A percentile compares a stretch with the other conserved stretches of the same genome.
phyloP scores from a whole-genome alignment of 2,329 filamentous ascomycete genomes.

The Hysterium pulicare region DNA sequence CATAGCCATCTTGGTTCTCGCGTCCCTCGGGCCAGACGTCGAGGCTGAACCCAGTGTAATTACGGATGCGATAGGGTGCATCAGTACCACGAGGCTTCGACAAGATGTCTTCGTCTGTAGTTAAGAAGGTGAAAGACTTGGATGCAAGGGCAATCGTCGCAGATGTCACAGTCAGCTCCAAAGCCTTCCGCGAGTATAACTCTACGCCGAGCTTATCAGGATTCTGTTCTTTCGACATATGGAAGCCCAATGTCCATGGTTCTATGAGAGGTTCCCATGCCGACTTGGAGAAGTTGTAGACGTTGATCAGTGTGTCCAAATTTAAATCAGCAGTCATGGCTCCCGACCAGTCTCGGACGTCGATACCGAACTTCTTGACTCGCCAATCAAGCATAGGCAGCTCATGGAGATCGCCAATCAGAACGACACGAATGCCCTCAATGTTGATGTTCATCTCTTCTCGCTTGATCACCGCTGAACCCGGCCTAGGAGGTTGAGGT shows the following conservation, averaged over 20 bases:
- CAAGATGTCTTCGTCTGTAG: constrained; percentile 82
- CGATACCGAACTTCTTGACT: constrained; percentile 81
- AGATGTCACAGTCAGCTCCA: constrained; percentile 90
- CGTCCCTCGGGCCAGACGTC: constrained; percentile 71
- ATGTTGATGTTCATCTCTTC: constrained; percentile 85
- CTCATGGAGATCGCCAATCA: constrained; percentile 95
- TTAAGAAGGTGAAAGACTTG: constrained; percentile 88
- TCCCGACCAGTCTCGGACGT: constrained; percentile 87
- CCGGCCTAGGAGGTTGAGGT: constrained; percentile 51
- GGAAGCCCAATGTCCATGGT: constrained; percentile 92
- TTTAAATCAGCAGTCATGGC: constrained; percentile 81
- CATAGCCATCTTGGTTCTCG: constrained; percentile 67
- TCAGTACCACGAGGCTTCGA: constrained; percentile 90
- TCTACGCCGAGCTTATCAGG: constrained; percentile 79
- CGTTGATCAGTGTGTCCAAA: constrained; percentile 92
- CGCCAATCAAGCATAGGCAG: constrained; percentile 91
- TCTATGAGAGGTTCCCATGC: constrained; percentile 96
- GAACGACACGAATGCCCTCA: constrained; percentile 83
- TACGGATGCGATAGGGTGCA: constrained; percentile 88
- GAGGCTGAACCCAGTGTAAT: constrained; percentile 92
- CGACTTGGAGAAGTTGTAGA: constrained; percentile 99
- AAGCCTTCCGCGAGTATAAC: constrained; percentile 79
- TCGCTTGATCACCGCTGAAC: constrained; percentile 56
- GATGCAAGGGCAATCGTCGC: constrained; percentile 90
- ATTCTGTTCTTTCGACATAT: constrained; percentile 73